Evolutionary conservation across 164 flowering plant genomes (phyloP).

Genomic region (Protea cynaroides): DNA sequence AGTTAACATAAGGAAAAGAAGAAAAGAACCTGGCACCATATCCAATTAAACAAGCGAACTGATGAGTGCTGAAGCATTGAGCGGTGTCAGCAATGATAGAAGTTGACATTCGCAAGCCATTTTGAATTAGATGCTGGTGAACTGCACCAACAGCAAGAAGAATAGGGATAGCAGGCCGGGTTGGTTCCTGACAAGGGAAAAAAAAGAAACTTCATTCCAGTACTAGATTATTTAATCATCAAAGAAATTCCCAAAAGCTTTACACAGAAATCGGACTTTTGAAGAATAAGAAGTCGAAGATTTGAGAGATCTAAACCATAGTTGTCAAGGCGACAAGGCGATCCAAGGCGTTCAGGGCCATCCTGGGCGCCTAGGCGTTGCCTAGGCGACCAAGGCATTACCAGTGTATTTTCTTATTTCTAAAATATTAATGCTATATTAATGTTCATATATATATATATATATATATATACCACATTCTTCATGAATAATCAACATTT

Average conservation of each 20-base stretch:
- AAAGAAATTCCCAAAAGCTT: neutral
- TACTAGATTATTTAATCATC: neutral
- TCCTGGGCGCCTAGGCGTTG: too few species aligned
- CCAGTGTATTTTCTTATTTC: too few species aligned
- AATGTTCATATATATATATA: too few species aligned
- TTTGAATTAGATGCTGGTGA: slow-evolving; percentile 98
- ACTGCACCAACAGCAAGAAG: slow-evolving; percentile 99
- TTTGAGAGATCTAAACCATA: too few species aligned
- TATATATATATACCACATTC: too few species aligned
- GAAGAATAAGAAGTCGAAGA: neutral
- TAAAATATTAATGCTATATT: too few species aligned
- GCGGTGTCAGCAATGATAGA: slow-evolving; percentile 97
- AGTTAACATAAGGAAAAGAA: neutral
- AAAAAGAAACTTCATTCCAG: neutral
- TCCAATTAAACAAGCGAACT: slow-evolving; percentile 98
- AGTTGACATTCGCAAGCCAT: slow-evolving; percentile 91
- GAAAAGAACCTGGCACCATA: slow-evolving; percentile 91
- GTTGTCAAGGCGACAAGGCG: too few species aligned
- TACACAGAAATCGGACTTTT: neutral
- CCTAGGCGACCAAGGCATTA: too few species aligned
- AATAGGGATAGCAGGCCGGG: slow-evolving; percentile 93
- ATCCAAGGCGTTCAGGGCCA: too few species aligned
- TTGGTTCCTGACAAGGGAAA: slow-evolving; percentile 61
- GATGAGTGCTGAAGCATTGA: slow-evolving; percentile 99
- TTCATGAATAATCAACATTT: too few species aligned